Evolutionary conservation across 495 filamentous ascomycete genomes (phyloP), one percentile per base, ranked within the genome.

Genomic region (Hyaloscypha bicolor): DNA sequence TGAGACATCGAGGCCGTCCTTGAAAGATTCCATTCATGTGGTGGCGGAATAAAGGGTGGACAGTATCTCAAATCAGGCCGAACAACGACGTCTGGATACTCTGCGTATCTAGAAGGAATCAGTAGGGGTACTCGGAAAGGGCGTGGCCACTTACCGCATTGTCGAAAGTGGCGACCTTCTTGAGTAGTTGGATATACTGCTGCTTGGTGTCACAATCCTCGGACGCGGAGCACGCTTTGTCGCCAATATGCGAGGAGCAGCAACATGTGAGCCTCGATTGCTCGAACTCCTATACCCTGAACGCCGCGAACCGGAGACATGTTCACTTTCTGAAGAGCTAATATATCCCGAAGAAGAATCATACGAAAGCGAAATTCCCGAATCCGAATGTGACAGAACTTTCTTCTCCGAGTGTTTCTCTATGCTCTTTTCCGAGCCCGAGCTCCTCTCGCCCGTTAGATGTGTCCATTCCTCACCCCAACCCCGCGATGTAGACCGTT

Each of bases 1-100:
- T 62, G 62, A 32, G 69, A 30, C 9, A 72, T 37, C 5, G 69
- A 64, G 4, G 57, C 58, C 22, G 69, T 59, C 32, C 51, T 35
- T 6, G 51, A 63, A 9, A 48, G n/a, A n/a, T 52, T 68, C 71
- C 71, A 70, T 60, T 70, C 67, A 35, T 67, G 67, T 30, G 67
- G 67, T 37, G 67, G 53, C 3, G 62, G 55, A 19, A 63, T 65
- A 1, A 16, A 55, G 2, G 55, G 57, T 37, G 66, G 71, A n/a
- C 57, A 60, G 55, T 53, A 72, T 52, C 53, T 55, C 51, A 72
- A 33, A 37, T 68, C 51, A 32, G 64, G 33, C 19, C 52, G 42
- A 6, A 68, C 42, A 12, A 65, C 21, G 35, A 70, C 35, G 31
- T 72, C 64, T 45, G 67, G 67, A 55, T 25, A 62, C 12, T 70